A percentile compares a stretch with the other conserved stretches of the same genome.
Evolutionary conservation across 257 asterid species (phyloP).

Genomic region (Craterostigma plantagineum): DNA sequence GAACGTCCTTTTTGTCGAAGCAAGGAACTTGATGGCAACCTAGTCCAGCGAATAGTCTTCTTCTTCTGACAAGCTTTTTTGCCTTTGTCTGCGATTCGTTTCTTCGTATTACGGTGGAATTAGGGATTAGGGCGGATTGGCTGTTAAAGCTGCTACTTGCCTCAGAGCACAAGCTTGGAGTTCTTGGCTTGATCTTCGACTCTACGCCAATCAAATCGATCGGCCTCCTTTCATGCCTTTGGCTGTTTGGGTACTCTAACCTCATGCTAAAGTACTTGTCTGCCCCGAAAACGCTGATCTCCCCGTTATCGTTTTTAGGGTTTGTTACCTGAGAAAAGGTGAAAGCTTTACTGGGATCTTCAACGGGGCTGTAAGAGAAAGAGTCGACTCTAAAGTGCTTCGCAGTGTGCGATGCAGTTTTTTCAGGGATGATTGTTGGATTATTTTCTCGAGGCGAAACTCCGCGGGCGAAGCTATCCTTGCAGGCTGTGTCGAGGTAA

Average conservation of each 20-base stretch:
- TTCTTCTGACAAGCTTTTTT: slow-evolving; percentile 19
- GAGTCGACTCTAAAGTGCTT: no score
- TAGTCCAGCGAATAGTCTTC: slow-evolving; percentile 24
- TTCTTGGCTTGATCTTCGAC: slow-evolving; percentile 12
- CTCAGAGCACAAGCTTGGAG: slow-evolving; percentile 35
- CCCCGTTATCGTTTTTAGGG: slow-evolving; percentile 23
- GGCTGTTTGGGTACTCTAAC: slow-evolving; percentile 17
- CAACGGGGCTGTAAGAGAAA: no score
- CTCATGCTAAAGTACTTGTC: slow-evolving; percentile 73
- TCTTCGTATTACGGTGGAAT: background rate
- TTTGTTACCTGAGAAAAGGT: slow-evolving; percentile 14
- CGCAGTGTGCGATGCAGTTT: background rate
- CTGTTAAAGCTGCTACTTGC: slow-evolving; percentile 32
- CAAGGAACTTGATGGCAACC: slow-evolving; percentile 47
- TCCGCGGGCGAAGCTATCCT: slow-evolving; percentile 19
- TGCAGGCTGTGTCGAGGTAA: slow-evolving; percentile 46
- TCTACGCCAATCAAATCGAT: slow-evolving; percentile 4
- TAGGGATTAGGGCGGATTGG: slow-evolving; percentile 18
- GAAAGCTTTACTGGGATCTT: slow-evolving; percentile 14
- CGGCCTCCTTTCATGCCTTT: background rate
- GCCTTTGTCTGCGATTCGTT: slow-evolving; percentile 16
- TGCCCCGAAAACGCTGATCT: slow-evolving; percentile 58
- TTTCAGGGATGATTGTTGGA: slow-evolving; percentile 12
- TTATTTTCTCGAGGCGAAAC: slow-evolving; percentile 27
- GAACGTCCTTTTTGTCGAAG: slow-evolving; percentile 29